Percentiles rank a stretch among this genome's conserved stretches.
Conservation (phyloP, 495 filamentous ascomycete species). For the Aspergillus carlsbadensis region DNA sequence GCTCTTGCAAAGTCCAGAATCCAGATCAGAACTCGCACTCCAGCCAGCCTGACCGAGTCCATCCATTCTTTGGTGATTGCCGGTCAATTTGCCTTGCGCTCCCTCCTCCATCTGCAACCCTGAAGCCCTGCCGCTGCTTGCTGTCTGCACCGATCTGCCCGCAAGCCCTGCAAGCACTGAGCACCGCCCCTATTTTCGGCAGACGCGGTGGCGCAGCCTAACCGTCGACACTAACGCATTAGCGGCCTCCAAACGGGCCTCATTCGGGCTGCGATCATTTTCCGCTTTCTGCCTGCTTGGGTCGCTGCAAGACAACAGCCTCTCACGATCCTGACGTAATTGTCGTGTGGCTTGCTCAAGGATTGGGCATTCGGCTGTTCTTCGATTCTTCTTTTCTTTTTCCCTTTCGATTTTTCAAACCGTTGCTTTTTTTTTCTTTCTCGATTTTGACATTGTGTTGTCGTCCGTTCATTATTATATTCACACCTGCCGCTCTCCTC, state of each 20-base stretch:
- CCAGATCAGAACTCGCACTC: conserved; percentile 1
- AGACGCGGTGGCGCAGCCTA: conserved; percentile 22
- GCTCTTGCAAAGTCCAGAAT: not conserved
- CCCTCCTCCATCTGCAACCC: not conserved
- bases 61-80: not conserved
- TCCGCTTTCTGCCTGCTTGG: conserved; percentile 12
- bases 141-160: not conserved
- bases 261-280: conserved; percentile 19
- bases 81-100: not conserved
- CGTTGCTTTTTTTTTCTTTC: conserved; percentile 9
- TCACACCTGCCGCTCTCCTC: conserved; percentile 11
- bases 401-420: conserved; percentile 10
- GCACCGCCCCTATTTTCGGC: conserved; percentile 13
- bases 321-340: conserved; percentile 25
- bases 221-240: conserved; percentile 17
- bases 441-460: conserved; percentile 3
- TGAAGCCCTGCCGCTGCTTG: not conserved
- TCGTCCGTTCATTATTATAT: conserved; percentile 17
- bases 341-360: conserved; percentile 17
- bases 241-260: conserved; percentile 15
- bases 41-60: not conserved
- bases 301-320: conserved; percentile 22
- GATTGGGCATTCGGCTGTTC: conserved; percentile 18
- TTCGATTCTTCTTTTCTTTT: conserved; percentile 10
- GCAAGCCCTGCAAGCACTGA: conserved; percentile 1